Conservation (phyloP, 495 filamentous ascomycete genomes). For the Chaetomium cochliodes region DNA sequence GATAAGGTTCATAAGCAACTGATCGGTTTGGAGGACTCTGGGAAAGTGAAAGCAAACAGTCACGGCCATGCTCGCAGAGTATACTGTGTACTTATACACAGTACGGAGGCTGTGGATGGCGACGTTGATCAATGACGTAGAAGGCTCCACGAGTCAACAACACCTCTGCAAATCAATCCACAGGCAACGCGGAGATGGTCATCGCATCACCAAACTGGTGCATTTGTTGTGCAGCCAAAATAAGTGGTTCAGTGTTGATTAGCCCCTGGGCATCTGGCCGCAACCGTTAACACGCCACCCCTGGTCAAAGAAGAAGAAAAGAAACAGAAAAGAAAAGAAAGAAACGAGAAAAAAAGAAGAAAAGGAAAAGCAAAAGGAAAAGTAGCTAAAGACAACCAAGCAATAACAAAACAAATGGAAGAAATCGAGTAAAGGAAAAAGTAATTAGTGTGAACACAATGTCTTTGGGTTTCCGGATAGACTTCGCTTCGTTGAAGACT, state of each 20-base stretch:
- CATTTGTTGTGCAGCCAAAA: background rate
- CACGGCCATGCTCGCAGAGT: background rate
- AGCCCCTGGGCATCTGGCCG: background rate
- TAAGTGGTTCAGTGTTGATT: background rate
- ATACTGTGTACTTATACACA: background rate
- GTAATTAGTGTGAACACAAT: too few species aligned
- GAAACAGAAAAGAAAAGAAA: too few species aligned
- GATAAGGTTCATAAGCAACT: background rate
- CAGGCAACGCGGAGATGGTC: background rate
- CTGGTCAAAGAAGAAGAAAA: too few species aligned
- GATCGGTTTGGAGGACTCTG: background rate
- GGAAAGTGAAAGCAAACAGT: background rate
- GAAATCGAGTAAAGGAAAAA: too few species aligned
- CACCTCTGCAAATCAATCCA: background rate
- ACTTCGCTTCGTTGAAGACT: too few species aligned
- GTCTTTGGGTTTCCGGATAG: too few species aligned
- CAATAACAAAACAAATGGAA: too few species aligned
- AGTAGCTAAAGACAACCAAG: too few species aligned
- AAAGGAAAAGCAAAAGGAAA: too few species aligned
- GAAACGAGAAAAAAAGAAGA: too few species aligned
- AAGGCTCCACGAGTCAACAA: background rate
- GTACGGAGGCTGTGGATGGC: background rate
- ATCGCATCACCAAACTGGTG: background rate
- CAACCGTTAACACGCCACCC: background rate
- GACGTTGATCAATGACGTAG: slow-evolving; percentile 20